phyloP scores from a whole-genome alignment of 768 basidiomycete genomes.

The Xerocomellus dryophilus region DNA sequence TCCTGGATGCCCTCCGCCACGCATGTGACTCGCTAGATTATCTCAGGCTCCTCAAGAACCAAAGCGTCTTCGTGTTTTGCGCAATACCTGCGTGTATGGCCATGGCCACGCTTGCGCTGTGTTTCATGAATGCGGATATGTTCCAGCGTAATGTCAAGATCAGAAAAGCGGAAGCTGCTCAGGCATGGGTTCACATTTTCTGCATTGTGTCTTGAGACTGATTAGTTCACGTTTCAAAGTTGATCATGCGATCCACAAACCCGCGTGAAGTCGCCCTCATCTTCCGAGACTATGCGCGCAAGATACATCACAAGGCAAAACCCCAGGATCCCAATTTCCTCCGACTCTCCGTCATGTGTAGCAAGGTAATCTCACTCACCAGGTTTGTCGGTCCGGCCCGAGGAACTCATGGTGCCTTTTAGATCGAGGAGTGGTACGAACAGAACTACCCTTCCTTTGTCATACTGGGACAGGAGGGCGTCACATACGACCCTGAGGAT shows the following conservation, averaged over 20 bases:
- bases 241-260: conserved; percentile 91
- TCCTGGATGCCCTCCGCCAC: conserved; percentile 84
- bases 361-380: conserved; percentile 52
- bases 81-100: conserved; percentile 96
- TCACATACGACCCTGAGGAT: conserved; percentile 48
- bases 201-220: neutral
- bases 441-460: conserved; percentile 94
- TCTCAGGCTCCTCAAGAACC: conserved; percentile 79
- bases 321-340: conserved; percentile 87
- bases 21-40: conserved; percentile 87
- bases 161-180: conserved; percentile 83
- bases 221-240: conserved; percentile 39
- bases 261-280: conserved; percentile 86
- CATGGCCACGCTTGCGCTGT: conserved; percentile 85
- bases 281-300: conserved; percentile 78
- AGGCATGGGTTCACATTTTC: conserved; percentile 42
- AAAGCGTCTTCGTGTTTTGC: conserved; percentile 93
- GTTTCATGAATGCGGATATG: conserved; percentile 91
- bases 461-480: conserved; percentile 16
- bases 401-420: conserved; percentile 9
- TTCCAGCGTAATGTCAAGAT: conserved; percentile 92
- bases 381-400: neutral
- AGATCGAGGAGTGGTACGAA: conserved; percentile 95
- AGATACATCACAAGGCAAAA: conserved; percentile 76
- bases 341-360: conserved; percentile 76